These are phyloP conservation scores for Schizopora paradoxa DNA, from an alignment of 1,284 basidiomycete species.

Conservation along the genomic window DNA sequence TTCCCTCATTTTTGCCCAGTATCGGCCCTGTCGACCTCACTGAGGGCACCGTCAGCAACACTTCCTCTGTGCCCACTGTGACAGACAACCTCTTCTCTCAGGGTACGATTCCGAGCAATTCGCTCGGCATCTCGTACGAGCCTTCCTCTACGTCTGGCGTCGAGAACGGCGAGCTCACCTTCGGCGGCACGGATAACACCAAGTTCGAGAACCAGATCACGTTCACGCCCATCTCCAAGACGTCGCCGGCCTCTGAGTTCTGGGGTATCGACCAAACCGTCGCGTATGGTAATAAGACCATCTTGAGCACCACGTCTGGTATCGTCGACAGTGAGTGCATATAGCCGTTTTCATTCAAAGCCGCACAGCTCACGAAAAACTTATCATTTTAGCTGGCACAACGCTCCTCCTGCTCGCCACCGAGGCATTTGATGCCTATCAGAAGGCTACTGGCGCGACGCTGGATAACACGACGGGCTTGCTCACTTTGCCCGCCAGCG, in stretches of 20 bases:
- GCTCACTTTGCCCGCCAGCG: constrained; percentile 7
- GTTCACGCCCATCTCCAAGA: constrained; percentile 19
- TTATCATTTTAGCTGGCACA: too few relatives aligned
- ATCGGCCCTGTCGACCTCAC: constrained; percentile 22
- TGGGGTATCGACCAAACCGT: constrained; percentile 14
- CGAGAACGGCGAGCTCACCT: constrained; percentile 22
- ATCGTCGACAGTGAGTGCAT: constrained; percentile 11
- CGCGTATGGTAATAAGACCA: constrained; percentile 8
- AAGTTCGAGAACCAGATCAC: constrained; percentile 16
- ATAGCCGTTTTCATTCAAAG: too few relatives aligned
- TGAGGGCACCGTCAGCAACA: constrained; percentile 25
- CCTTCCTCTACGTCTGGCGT: constrained; percentile 33
- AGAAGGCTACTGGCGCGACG: constrained; percentile 5
- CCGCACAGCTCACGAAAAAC: too few relatives aligned
- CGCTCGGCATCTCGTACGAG: constrained; percentile 46
- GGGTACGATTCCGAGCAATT: constrained; percentile 37
- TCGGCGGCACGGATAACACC: constrained; percentile 20
- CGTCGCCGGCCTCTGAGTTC: constrained; percentile 24
- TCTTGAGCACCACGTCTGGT: constrained; percentile 1
- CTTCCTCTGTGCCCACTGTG: constrained; percentile 31
- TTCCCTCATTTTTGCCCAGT: not conserved
- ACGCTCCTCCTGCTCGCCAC: constrained; percentile 15
- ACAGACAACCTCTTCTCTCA: constrained; percentile 39
- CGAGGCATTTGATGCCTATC: constrained; percentile 11
- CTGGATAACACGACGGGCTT: constrained; percentile 18